Evolutionary conservation across 2,329 filamentous ascomycete genomes (phyloP).

Genomic region (Albifimbria verrucaria): DNA sequence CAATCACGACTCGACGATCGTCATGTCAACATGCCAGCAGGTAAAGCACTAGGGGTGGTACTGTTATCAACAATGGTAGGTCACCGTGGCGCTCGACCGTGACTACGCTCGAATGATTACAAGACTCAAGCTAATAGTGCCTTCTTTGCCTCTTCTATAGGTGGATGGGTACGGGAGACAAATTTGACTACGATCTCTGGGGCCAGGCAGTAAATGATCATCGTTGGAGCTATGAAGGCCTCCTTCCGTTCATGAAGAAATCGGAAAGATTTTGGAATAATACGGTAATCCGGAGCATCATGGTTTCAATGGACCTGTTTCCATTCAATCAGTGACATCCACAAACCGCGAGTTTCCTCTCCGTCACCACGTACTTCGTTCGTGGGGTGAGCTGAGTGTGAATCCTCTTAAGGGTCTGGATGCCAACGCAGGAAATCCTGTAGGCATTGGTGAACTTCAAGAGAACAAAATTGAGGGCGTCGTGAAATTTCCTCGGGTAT

Average conservation of each 20-base stretch:
- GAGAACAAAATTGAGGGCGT: constrained; percentile 17
- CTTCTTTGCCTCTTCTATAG: no score
- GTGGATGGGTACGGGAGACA: constrained; percentile 41
- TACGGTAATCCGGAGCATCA: constrained; percentile 29
- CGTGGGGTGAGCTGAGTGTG: constrained; percentile 39
- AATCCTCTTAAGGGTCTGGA: constrained; percentile 19
- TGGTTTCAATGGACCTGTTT: constrained; percentile 33
- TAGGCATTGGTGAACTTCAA: constrained; percentile 27
- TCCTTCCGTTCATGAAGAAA: constrained; percentile 43
- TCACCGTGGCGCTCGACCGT: no score
- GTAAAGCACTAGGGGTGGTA: no score
- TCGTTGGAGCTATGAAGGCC: constrained; percentile 41
- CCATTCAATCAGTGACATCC: constrained; percentile 24
- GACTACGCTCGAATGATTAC: background rate
- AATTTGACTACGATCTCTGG: constrained; percentile 44
- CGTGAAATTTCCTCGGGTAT: constrained; percentile 17
- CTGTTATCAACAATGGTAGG: no score
- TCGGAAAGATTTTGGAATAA: constrained; percentile 29
- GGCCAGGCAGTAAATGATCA: constrained; percentile 27
- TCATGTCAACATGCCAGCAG: no score
- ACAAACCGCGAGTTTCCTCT: constrained; percentile 35
- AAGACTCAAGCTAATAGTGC: constrained; percentile 5
- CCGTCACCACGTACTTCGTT: constrained; percentile 25
- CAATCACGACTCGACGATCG: no score
- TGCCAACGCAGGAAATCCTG: constrained; percentile 24